A percentile compares a stretch with the other conserved stretches of the same genome.
These are phyloP conservation scores for Syzygium syzygioides DNA, from an alignment of 441 rosid species.

Conservation along the genomic window DNA sequence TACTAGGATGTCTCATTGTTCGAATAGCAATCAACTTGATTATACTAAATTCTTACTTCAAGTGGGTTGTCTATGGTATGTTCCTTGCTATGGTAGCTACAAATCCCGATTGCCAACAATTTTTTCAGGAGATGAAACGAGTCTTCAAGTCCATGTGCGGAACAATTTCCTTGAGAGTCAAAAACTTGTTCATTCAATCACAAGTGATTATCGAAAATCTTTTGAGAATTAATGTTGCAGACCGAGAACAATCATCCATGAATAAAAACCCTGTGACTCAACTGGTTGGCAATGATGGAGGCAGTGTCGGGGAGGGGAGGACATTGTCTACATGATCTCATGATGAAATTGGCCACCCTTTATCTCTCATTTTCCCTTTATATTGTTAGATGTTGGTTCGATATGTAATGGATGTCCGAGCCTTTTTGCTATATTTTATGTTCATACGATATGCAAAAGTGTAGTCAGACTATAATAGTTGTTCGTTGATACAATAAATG, in stretches of 20 bases:
- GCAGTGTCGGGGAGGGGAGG: background rate
- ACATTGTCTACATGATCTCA: background rate
- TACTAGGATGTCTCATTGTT: background rate
- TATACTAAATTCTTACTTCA: background rate
- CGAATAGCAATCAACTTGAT: background rate
- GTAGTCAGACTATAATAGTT: no score
- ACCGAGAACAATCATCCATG: background rate
- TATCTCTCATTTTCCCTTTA: background rate
- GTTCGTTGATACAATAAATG: no score
- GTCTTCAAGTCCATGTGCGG: background rate
- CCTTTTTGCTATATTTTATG: background rate
- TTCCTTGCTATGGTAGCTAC: background rate
- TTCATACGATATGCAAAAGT: background rate
- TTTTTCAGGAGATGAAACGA: background rate
- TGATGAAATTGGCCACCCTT: background rate
- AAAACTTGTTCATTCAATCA: background rate
- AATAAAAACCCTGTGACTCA: background rate
- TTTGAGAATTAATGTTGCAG: background rate
- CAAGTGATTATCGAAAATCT: background rate
- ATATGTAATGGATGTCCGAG: background rate
- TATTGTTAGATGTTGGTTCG: background rate
- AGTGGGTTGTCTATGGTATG: background rate
- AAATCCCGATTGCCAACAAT: background rate
- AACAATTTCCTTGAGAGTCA: background rate
- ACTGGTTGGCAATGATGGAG: rapidly evolving